These are phyloP conservation scores for Celoporthe dispersa DNA, from an alignment of 2,329 filamentous ascomycete genomes.

Conservation along the genomic window DNA sequence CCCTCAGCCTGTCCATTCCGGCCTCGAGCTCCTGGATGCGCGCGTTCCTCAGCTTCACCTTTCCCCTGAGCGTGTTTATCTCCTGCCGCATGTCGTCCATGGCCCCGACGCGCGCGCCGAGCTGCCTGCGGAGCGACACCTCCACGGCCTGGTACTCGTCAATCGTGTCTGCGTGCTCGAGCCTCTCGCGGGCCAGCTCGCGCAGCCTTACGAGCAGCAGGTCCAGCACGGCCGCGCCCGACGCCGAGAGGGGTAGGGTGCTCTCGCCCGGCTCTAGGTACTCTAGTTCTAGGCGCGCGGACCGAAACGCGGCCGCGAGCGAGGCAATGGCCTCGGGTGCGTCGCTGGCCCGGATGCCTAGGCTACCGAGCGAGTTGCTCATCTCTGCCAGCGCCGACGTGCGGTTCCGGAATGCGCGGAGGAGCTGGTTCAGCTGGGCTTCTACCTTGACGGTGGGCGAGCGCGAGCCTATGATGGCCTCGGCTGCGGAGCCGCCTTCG, in stretches of 20 bases:
- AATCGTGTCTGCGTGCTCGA: slow-evolving; percentile 56
- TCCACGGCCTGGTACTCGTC: slow-evolving; percentile 65
- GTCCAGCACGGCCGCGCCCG: slow-evolving; percentile 60
- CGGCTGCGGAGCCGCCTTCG: slow-evolving; percentile 27
- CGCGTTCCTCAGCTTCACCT: slow-evolving; percentile 40
- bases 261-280: slow-evolving; percentile 65
- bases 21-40: slow-evolving; percentile 53
- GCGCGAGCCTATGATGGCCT: slow-evolving; percentile 24
- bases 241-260: slow-evolving; percentile 54
- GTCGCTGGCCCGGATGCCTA: slow-evolving; percentile 57
- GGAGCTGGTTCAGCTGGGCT: slow-evolving; percentile 46
- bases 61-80: slow-evolving; percentile 39
- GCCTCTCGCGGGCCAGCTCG: slow-evolving; percentile 50
- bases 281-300: slow-evolving; percentile 64
- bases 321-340: slow-evolving; percentile 53
- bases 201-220: slow-evolving; percentile 57
- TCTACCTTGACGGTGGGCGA: slow-evolving; percentile 44
- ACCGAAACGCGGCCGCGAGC: slow-evolving; percentile 55
- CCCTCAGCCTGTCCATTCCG: slow-evolving; percentile 54
- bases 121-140: slow-evolving; percentile 59
- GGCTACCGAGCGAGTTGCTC: slow-evolving; percentile 47
- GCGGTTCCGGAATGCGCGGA: slow-evolving; percentile 53
- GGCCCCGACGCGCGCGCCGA: slow-evolving; percentile 55
- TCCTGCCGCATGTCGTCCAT: slow-evolving; percentile 54
- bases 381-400: slow-evolving; percentile 53